Conservation (phyloP, 2,329 filamentous ascomycete genomes). For the Hortaea werneckii region DNA sequence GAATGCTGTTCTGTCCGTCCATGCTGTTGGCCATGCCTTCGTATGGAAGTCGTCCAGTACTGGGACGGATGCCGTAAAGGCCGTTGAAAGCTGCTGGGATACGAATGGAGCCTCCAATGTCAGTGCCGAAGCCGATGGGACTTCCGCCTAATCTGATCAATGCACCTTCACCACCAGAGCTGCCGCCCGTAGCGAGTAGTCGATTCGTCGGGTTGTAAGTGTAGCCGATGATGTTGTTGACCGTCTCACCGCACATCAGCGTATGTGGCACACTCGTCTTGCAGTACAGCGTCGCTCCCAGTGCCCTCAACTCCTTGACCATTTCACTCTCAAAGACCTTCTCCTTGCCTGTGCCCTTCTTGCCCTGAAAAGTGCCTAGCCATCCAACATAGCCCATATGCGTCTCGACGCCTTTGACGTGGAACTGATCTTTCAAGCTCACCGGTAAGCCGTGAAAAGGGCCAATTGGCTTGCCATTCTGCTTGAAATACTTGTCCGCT, state of each 20-base stretch:
- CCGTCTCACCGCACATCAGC: slow-evolving; percentile 47
- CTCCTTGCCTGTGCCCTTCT: slow-evolving; percentile 41
- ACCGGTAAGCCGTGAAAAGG: slow-evolving; percentile 40
- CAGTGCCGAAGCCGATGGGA: slow-evolving; percentile 48
- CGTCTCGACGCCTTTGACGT: slow-evolving; percentile 38
- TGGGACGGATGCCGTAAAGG: slow-evolving; percentile 47
- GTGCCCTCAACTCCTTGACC: slow-evolving; percentile 42
- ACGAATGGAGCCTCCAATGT: slow-evolving; percentile 46
- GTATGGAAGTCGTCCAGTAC: slow-evolving; percentile 43
- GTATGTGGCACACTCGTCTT: slow-evolving; percentile 50
- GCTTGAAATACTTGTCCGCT: slow-evolving; percentile 31
- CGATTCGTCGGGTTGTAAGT: slow-evolving; percentile 49
- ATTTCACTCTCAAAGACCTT: slow-evolving; percentile 48
- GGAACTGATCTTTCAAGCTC: slow-evolving; percentile 41
- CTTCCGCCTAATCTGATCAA: slow-evolving; percentile 45
- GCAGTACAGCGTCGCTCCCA: slow-evolving; percentile 47
- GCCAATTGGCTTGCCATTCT: slow-evolving; percentile 30
- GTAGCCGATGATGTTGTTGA: slow-evolving; percentile 52
- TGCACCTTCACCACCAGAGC: slow-evolving; percentile 50
- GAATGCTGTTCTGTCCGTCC: slow-evolving; percentile 53
- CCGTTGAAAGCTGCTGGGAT: slow-evolving; percentile 51
- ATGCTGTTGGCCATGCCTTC: slow-evolving; percentile 52
- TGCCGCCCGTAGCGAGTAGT: slow-evolving; percentile 45
- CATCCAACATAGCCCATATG: slow-evolving; percentile 54
- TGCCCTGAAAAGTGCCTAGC: slow-evolving; percentile 51